These are phyloP conservation scores for Moricandia moricandioides DNA, from an alignment of 345 rosid genomes.

Conservation along the genomic window DNA sequence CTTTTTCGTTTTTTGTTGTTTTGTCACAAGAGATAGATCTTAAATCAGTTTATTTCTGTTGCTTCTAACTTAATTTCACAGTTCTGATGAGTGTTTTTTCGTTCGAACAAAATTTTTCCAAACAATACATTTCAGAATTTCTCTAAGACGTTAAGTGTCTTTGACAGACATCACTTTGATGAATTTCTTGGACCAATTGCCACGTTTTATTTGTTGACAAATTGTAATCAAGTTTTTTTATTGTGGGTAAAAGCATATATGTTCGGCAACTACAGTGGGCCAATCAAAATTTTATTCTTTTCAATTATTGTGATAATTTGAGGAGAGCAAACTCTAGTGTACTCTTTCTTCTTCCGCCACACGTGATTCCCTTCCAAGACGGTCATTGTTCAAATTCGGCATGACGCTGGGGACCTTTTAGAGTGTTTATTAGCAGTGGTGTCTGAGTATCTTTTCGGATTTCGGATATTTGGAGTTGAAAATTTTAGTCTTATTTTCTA, in stretches of 20 bases:
- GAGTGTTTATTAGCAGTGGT: no score
- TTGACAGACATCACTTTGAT: not conserved
- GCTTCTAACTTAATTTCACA: not conserved
- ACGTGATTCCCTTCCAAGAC: constrained; percentile 23
- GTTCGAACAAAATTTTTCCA: not conserved
- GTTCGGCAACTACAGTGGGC: not conserved
- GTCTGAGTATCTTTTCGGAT: no score
- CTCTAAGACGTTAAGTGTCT: not conserved
- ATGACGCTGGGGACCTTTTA: constrained; percentile 2
- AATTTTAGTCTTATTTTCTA: no score
- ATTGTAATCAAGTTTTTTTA: not conserved
- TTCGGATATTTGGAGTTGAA: no score
- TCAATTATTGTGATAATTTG: not conserved
- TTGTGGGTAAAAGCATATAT: not conserved
- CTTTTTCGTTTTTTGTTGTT: not conserved
- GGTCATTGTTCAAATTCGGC: constrained; percentile 19
- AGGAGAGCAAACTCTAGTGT: not conserved
- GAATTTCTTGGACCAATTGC: no score
- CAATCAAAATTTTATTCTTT: not conserved
- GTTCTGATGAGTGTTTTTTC: not conserved
- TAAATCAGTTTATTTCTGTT: not conserved
- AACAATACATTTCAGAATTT: not conserved
- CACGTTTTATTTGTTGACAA: no score
- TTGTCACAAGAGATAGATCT: not conserved
- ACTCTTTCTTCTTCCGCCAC: constrained; percentile 5